phyloP scores from a whole-genome alignment of 1,139 yeast species.

The Saccharomycopsis hybrid region DNA sequence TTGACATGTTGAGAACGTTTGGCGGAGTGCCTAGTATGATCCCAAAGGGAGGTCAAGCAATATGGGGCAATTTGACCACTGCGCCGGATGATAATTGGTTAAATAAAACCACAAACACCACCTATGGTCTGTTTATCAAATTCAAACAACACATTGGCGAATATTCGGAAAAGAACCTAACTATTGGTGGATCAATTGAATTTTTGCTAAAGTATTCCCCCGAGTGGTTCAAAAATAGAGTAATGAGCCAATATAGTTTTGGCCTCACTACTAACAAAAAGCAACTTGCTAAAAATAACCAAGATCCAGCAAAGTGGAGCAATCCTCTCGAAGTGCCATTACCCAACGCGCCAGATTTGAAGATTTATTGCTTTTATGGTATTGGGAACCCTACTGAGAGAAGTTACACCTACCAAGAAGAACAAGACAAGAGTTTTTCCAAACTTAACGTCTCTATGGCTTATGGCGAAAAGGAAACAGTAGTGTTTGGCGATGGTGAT shows the following conservation, averaged over 20 bases:
- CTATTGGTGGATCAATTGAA: constrained; percentile 62
- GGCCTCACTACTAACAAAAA: constrained; percentile 60
- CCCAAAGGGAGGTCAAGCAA: constrained; percentile 86
- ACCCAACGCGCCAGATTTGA: constrained; percentile 91
- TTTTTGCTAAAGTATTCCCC: constrained; percentile 61
- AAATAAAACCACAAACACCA: constrained; percentile 34
- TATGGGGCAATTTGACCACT: constrained; percentile 67
- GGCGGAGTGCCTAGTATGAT: constrained; percentile 95
- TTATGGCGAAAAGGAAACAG: constrained; percentile 48
- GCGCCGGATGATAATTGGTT: constrained; percentile 49
- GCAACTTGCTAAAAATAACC: constrained; percentile 58
- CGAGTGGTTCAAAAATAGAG: constrained; percentile 63
- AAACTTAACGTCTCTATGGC: constrained; percentile 63
- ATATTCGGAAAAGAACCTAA: constrained; percentile 46
- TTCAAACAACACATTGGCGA: constrained; percentile 43
- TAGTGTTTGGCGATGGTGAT: constrained; percentile 85
- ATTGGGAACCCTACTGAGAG: constrained; percentile 95
- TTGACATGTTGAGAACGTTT: constrained; percentile 77
- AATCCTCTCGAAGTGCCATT: constrained; percentile 88
- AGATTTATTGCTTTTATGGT: constrained; percentile 85
- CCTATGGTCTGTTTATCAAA: constrained; percentile 73
- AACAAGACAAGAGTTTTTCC: constrained; percentile 37
- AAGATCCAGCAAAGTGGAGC: constrained; percentile 74
- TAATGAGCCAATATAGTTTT: constrained; percentile 64
- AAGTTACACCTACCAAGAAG: constrained; percentile 78